Evolutionary conservation across 306 rosid species (phyloP).

Genomic region (Glycine latifolia): DNA sequence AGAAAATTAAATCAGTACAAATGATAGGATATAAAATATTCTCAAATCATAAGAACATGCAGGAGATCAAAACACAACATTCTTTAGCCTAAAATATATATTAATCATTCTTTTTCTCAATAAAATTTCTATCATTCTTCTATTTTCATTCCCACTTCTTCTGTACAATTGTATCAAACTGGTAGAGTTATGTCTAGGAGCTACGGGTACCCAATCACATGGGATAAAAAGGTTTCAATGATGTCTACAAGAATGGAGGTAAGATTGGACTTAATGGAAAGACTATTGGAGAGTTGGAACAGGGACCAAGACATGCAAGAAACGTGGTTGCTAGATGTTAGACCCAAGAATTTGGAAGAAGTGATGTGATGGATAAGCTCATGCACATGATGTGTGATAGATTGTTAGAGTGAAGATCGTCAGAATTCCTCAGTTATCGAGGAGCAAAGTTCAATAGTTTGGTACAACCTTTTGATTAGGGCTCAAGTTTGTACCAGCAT

Average conservation of each 20-base stretch:
- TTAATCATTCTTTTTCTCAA: background rate
- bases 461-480: background rate
- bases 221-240: too few species aligned
- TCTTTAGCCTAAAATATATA: background rate
- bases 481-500: background rate
- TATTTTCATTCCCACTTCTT: background rate
- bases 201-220: too few species aligned
- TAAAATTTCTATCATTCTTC: background rate
- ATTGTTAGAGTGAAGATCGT: background rate
- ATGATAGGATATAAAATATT: slow-evolving; percentile 26
- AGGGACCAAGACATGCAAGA: background rate
- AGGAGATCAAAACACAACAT: background rate
- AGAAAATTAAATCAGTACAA: slow-evolving; percentile 30
- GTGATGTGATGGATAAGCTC: background rate
- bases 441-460: background rate
- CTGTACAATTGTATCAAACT: background rate
- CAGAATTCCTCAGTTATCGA: background rate
- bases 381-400: background rate
- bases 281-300: background rate
- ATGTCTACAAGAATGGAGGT: background rate
- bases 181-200: background rate
- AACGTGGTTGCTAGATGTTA: background rate
- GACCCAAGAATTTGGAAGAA: background rate
- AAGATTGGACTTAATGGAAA: background rate
- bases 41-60: slow-evolving; percentile 31